Percentiles rank a stretch among this genome's conserved stretches.
phyloP scores from a whole-genome alignment of 495 filamentous ascomycete genomes.

The Xylaria flabelliformis region DNA sequence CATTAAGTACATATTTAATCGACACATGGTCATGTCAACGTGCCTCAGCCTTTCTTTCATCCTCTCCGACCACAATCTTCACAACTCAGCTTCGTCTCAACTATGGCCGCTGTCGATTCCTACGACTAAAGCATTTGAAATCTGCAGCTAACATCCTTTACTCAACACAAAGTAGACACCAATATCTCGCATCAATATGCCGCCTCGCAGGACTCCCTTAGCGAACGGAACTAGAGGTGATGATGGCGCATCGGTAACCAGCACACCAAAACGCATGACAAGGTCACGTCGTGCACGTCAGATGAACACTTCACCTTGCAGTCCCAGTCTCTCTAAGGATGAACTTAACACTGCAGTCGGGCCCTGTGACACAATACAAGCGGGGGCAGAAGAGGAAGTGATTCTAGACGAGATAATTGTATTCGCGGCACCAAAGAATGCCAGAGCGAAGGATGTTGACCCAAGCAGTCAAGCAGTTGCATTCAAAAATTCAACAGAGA shows the following conservation, averaged over 20 bases:
- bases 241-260: background rate
- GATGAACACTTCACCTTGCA: background rate
- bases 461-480: background rate
- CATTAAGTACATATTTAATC: background rate
- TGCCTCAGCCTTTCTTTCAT: background rate
- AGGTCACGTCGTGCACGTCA: background rate
- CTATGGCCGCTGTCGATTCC: background rate
- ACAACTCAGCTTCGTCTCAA: background rate
- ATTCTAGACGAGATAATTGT: conserved; percentile 3
- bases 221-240: background rate
- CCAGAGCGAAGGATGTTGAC: background rate
- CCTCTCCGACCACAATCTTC: background rate
- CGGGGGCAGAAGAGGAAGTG: background rate
- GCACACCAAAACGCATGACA: conserved; percentile 14
- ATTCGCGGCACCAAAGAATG: background rate
- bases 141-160: background rate
- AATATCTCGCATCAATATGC: conserved; percentile 2
- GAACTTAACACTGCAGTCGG: background rate
- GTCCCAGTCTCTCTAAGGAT: background rate
- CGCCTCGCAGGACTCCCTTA: background rate
- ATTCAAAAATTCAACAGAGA: background rate
- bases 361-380: background rate
- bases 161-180: background rate
- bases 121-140: background rate
- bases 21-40: background rate